A percentile compares a stretch with the other conserved stretches of the same genome.
Conservation (phyloP, 2,329 filamentous ascomycete genomes). For the Stemphylium beticola region DNA sequence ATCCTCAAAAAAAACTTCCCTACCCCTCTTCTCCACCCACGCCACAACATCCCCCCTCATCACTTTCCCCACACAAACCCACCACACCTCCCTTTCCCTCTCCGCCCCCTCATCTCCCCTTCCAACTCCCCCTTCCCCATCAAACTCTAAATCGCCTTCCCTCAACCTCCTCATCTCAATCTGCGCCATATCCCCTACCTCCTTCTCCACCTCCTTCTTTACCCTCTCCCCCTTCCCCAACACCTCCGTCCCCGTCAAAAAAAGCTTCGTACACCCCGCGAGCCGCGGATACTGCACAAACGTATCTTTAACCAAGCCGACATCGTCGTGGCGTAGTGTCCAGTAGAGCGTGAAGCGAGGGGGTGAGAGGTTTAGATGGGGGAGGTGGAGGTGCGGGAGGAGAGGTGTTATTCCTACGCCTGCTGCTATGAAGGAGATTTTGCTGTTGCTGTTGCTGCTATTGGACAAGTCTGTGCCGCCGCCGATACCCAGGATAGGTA, state of each 20-base stretch:
- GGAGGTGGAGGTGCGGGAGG: constrained; percentile 69
- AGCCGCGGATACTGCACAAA: constrained; percentile 62
- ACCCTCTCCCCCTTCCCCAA: background rate
- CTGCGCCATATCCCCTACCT: constrained; percentile 31
- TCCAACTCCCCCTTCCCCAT: too few relatives aligned
- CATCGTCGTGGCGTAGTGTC: constrained; percentile 68
- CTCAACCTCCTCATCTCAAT: constrained; percentile 56
- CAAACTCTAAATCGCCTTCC: constrained; percentile 50
- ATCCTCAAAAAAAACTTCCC: constrained; percentile 58
- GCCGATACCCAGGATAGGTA: constrained; percentile 75
- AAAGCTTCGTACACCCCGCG: constrained; percentile 62
- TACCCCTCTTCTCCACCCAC: constrained; percentile 57
- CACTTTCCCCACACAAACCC: constrained; percentile 62
- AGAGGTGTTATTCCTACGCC: constrained; percentile 86
- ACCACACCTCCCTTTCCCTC: constrained; percentile 57
- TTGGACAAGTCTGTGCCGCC: constrained; percentile 64
- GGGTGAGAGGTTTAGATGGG: constrained; percentile 23
- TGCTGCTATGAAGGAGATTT: constrained; percentile 71
- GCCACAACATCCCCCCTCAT: constrained; percentile 57
- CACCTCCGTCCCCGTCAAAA: constrained; percentile 62
- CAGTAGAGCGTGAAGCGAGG: constrained; percentile 66
- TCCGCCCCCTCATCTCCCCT: background rate
- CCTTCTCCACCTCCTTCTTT: constrained; percentile 20
- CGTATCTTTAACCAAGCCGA: constrained; percentile 66
- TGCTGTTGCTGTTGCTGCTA: constrained; percentile 28